Evolutionary conservation across 306 rosid species (phyloP), one percentile per base, ranked within the genome.

Genomic region (Begonia fuchsioides): DNA sequence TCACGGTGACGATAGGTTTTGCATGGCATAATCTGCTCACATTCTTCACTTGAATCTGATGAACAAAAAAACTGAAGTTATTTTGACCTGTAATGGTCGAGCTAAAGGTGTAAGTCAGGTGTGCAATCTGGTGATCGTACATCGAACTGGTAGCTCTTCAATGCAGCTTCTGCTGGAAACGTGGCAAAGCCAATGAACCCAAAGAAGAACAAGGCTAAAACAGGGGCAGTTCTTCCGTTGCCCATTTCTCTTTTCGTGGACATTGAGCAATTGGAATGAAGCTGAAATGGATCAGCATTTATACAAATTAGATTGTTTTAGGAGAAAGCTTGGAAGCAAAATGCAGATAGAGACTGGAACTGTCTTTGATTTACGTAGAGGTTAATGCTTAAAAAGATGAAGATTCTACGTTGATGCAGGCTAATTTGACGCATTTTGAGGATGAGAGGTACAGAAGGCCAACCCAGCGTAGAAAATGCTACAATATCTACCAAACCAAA

Each of bases 121-220:
- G 50, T 55, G 53, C 5, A 19, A 60, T 12, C 54, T 44, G 13
- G 35, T 26, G 35, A 26, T n/a, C 50, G 6, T 15, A 84, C 94
- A 66, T 84, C 92, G 77, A 84, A 84, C 50, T 77, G 92, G 65
- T 84, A 84, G 50, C 76, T 77, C 72, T 70, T 84, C 48, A 75
- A 56, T 46, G 81, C 79, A 55, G 94, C 86, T 56, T 84, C 92
- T 40, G 63, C 92, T 11, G 81, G 71, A 54, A 61, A 61, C 61
- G 77, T 58, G 62, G 61, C 18, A 3, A 67, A 71, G 39, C 79
- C 73, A 63, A 80, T 45, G 61, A 73, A 39, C 32, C 63, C 76
- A 8, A 64, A 51, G 11, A 68, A 52, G 19, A 75, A 17, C 11
- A 76, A 32, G n/a, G 55, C 44, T 12, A 76, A 40, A 66, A 55